Base-by-base conservation (phyloP, 768 basidiomycete species). In the Suillus variegatus region DNA sequence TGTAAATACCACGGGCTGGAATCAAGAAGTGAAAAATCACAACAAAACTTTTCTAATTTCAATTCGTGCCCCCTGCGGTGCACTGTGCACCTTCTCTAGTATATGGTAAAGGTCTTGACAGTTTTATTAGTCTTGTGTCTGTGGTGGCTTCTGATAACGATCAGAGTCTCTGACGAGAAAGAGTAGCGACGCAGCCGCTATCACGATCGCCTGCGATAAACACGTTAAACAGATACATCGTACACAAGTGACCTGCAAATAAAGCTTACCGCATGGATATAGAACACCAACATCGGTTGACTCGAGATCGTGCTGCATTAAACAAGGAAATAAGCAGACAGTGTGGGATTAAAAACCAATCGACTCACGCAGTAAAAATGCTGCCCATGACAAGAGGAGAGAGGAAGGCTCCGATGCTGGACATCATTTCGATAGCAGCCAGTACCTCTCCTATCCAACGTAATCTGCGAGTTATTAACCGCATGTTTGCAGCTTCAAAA, bases 321-420 rank as follows among this genome's bases (percentile, higher is more conserved):
- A 25, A 3, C 6, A 41, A 28, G 18, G 25, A n/a, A 61, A n/a
- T 32, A 25, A 63, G 20, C 3, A 55, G 18, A 14, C 13, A 58
- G 20, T 12, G n/a, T 36, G 20, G 54, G 12, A 54, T 35, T 10
- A 9, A 60, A 13, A 18, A 22, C 8, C n/a, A 36, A 67, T 44
- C 9, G n/a, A 68, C 67, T 62, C 25, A 68, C 43, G 66, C 63
- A 13, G 72, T 70, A 32, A 76, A 54, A 41, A 76, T 68, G 47
- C 73, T 57, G 8, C 75, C 75, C 73, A 77, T 75, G 52, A 78
- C 62, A 61, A 77, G 36, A 3, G 75, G 74, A 5, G 76, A 76
- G 28, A 76, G 64, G 3, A 69, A 18, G 5, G 9, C 18, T 36
- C 71, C 76, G 3, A 69, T 64, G 14, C 66, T 67, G 7, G 65